These are phyloP conservation scores for Globisporangium cystogenes DNA, from an alignment of 352 stramenopile species.

Conservation along the genomic window DNA sequence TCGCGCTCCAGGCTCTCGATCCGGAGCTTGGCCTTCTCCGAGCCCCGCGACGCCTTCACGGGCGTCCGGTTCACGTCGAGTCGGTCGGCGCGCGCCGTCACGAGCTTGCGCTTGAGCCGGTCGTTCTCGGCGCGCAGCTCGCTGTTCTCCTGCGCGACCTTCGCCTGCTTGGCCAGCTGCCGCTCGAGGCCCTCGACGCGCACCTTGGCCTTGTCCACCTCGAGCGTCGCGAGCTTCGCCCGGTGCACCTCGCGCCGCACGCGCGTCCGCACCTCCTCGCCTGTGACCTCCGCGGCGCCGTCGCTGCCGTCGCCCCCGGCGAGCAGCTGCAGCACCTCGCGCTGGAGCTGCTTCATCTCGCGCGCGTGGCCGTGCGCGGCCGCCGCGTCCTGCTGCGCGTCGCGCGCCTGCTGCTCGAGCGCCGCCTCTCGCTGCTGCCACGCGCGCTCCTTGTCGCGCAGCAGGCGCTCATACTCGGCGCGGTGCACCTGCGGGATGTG, in stretches of 20 bases:
- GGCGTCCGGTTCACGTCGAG: conserved; percentile 16
- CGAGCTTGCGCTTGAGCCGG: conserved; percentile 55
- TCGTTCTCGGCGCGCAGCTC: conserved; percentile 56
- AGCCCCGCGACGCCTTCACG: conserved; percentile 2
- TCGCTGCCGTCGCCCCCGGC: conserved; percentile 3
- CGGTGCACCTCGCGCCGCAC: conserved; percentile 32
- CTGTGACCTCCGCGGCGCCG: neutral
- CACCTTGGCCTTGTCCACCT: conserved; percentile 20
- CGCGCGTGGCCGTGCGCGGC: conserved; percentile 12
- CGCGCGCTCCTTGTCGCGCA: conserved; percentile 19
- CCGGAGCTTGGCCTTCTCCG: conserved; percentile 19
- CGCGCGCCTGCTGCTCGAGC: conserved; percentile 19
- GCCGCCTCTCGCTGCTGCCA: conserved; percentile 25
- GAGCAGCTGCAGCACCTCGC: conserved; percentile 33
- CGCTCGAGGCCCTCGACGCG: conserved; percentile 30
- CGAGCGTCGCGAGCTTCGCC: conserved; percentile 14
- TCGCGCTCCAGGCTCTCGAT: conserved; percentile 6
- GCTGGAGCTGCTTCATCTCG: conserved; percentile 23
- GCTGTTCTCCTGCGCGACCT: conserved; percentile 42
- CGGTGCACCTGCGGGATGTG: conserved; percentile 16
- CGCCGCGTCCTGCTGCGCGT: conserved; percentile 15
- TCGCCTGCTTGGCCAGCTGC: conserved; percentile 29
- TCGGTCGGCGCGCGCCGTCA: conserved; percentile 26
- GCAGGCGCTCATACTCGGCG: conserved; percentile 15
- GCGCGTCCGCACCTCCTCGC: conserved; percentile 24